phyloP scores from a whole-genome alignment of 164 flowering plant species.

The Berberis thunbergii region DNA sequence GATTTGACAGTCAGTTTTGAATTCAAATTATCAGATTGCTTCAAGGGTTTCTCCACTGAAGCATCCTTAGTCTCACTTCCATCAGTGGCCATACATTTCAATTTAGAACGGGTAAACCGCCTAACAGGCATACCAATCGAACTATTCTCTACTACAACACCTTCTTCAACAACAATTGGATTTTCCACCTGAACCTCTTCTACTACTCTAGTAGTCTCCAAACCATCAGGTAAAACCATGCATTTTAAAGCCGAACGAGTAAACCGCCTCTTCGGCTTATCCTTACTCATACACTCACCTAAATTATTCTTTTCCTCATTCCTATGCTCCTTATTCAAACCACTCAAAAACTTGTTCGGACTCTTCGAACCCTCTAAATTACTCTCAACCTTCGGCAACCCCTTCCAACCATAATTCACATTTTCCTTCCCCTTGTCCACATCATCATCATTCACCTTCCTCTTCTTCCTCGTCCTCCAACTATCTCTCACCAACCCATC shows the following conservation, averaged over 20 bases:
- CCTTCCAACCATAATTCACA: neutral
- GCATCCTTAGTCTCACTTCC: neutral
- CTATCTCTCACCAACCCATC: neutral
- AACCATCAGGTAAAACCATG: neutral
- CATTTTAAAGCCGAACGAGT: constrained; percentile 21
- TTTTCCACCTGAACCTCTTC: neutral
- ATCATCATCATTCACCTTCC: neutral
- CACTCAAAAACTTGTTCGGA: too few species aligned
- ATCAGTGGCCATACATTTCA: constrained; percentile 3
- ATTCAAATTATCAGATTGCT: too few species aligned
- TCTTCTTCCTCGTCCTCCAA: neutral
- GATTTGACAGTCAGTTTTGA: too few species aligned
- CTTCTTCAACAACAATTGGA: constrained; percentile 5
- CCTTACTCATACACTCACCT: neutral
- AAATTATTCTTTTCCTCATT: neutral
- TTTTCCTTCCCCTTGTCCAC: neutral
- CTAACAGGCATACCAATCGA: constrained; percentile 2
- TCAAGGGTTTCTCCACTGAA: neutral
- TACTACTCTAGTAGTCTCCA: neutral
- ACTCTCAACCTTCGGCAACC: neutral
- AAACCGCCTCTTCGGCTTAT: constrained; percentile 22
- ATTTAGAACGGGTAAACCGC: constrained; percentile 15
- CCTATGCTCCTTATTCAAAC: neutral
- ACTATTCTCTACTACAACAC: too few species aligned
- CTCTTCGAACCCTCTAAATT: neutral